phyloP scores from a whole-genome alignment of 2,329 filamentous ascomycete genomes.

The Nigrospora sphaerica region DNA sequence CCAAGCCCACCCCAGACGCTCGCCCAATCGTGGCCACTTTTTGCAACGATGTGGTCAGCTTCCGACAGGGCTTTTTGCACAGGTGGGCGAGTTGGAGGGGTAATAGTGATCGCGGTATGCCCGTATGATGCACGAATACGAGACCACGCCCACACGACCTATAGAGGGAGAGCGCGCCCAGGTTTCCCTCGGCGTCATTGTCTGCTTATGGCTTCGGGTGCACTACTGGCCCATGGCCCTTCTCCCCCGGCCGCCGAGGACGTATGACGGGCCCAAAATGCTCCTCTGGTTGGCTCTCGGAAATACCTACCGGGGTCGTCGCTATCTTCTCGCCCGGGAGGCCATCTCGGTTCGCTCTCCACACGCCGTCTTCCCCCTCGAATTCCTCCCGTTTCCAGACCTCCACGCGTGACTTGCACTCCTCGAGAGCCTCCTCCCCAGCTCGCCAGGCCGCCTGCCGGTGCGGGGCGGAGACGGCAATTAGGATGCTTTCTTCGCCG shows the following conservation, averaged over 20 bases:
- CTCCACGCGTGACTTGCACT: constrained; percentile 81
- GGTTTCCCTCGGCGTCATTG: not conserved
- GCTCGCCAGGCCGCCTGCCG: constrained; percentile 79
- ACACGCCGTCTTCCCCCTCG: constrained; percentile 67
- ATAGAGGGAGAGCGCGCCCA: too few relatives aligned
- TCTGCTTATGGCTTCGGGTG: constrained; percentile 1
- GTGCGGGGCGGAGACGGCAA: constrained; percentile 79
- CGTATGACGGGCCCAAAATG: constrained; percentile 4
- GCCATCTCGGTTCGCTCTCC: constrained; percentile 83
- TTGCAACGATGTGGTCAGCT: too few relatives aligned
- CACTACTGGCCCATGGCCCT: constrained; percentile 4
- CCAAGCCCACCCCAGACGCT: too few relatives aligned
- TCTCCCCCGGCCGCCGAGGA: constrained; percentile 1
- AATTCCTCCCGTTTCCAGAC: constrained; percentile 95
- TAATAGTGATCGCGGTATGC: too few relatives aligned
- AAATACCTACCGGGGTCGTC: constrained; percentile 4
- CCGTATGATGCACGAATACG: too few relatives aligned
- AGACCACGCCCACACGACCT: too few relatives aligned
- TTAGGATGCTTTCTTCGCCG: constrained; percentile 87
- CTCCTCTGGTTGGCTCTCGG: not conserved
- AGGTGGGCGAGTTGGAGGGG: too few relatives aligned
- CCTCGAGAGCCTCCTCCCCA: constrained; percentile 82
- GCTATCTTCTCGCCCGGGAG: constrained; percentile 43
- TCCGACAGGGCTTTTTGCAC: too few relatives aligned
- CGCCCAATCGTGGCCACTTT: too few relatives aligned